These are phyloP conservation scores for Exserohilum rostratum DNA, from an alignment of 2,329 filamentous ascomycete genomes.

Conservation along the genomic window DNA sequence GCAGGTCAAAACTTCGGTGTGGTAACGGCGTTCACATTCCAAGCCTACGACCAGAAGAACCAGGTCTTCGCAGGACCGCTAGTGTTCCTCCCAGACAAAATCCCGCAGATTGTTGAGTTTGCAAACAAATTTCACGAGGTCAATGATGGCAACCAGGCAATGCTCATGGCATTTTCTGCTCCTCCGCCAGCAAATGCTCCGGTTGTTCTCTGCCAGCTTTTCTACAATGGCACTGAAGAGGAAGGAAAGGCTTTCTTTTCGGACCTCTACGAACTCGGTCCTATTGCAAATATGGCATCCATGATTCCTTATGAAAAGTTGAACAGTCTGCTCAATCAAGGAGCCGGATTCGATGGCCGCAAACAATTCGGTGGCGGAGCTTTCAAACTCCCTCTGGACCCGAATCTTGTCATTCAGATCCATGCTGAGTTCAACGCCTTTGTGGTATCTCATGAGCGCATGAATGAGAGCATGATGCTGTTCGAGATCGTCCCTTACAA, in stretches of 20 bases:
- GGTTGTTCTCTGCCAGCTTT: slow-evolving; percentile 35
- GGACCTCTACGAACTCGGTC: slow-evolving; percentile 35
- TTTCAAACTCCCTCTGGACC: slow-evolving; percentile 42
- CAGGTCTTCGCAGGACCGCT: slow-evolving; percentile 47
- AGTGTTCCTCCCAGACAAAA: slow-evolving; percentile 41
- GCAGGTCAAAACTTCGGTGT: slow-evolving; percentile 47
- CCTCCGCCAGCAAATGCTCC: slow-evolving; percentile 40
- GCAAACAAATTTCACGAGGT: slow-evolving; percentile 37
- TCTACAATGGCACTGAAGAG: slow-evolving; percentile 45
- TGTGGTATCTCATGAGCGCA: slow-evolving; percentile 27
- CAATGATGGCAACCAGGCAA: slow-evolving; percentile 38
- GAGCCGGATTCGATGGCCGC: slow-evolving; percentile 43
- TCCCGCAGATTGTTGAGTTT: slow-evolving; percentile 35
- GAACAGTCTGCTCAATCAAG: slow-evolving; percentile 42
- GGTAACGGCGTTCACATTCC: slow-evolving; percentile 52
- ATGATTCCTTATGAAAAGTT: slow-evolving; percentile 43
- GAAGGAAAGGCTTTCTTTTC: slow-evolving; percentile 35
- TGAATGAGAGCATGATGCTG: slow-evolving; percentile 37
- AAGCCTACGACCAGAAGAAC: slow-evolving; percentile 36
- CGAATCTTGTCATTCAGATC: slow-evolving; percentile 29
- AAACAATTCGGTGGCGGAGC: slow-evolving; percentile 48
- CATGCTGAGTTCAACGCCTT: slow-evolving; percentile 37
- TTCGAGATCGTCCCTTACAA: slow-evolving; percentile 39
- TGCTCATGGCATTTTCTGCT: slow-evolving; percentile 35
- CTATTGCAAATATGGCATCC: slow-evolving; percentile 30